Evolutionary conservation across 1,284 basidiomycete genomes (phyloP).

Genomic region (Flammula alnicola): DNA sequence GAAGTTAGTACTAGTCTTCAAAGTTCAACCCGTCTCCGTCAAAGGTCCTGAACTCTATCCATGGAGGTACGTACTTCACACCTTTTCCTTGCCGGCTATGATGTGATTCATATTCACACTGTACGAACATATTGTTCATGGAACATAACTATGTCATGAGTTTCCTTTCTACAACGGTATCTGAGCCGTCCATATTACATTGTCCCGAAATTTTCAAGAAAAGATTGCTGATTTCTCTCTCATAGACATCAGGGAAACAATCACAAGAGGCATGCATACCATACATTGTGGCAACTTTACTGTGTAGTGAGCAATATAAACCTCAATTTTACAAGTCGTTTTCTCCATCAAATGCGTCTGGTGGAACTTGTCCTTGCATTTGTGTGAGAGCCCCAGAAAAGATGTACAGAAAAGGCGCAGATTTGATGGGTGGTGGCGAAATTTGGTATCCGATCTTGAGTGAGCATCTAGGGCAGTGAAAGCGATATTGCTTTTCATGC

Average conservation of each 20-base stretch:
- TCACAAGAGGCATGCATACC: too few species aligned
- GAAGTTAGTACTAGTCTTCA: too few species aligned
- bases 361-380: slow-evolving; percentile 77
- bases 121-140: too few species aligned
- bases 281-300: not conserved
- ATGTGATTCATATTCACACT: too few species aligned
- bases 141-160: too few species aligned
- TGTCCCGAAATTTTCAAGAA: too few species aligned
- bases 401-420: slow-evolving; percentile 75
- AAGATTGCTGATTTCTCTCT: not conserved
- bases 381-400: slow-evolving; percentile 76
- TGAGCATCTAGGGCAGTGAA: slow-evolving; percentile 75
- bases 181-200: too few species aligned
- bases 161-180: too few species aligned
- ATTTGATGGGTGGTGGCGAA: slow-evolving; percentile 71
- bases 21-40: too few species aligned
- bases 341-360: slow-evolving; percentile 75
- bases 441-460: slow-evolving; percentile 77
- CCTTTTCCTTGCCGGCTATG: too few species aligned
- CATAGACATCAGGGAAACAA: not conserved
- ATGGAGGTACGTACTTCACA: too few species aligned
- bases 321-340: slow-evolving; percentile 29
- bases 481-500: slow-evolving; percentile 77
- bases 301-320: slow-evolving; percentile 10
- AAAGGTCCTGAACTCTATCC: too few species aligned